Evolutionary conservation across 164 flowering plant genomes (phyloP).

Genomic region (Piper longum): DNA sequence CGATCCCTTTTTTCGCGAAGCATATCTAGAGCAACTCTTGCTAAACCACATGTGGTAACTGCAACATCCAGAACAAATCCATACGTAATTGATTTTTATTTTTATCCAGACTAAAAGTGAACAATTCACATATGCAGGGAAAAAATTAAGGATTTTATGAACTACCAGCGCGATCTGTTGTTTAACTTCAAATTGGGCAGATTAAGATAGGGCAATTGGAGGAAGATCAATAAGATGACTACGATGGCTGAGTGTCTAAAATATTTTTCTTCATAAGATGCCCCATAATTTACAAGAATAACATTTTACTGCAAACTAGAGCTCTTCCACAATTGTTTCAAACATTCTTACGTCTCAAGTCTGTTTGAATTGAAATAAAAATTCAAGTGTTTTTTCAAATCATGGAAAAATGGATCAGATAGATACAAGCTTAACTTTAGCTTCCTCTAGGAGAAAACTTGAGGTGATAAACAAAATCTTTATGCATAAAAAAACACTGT

Average conservation of each 20-base stretch:
- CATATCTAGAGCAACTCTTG: slow-evolving; percentile 59
- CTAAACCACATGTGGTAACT: slow-evolving; percentile 86
- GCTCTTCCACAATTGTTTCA: not conserved
- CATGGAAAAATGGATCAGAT: no score
- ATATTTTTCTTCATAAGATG: not conserved
- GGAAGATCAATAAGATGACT: not conserved
- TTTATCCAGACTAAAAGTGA: not conserved
- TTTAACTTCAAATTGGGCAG: not conserved
- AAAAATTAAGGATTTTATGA: no score
- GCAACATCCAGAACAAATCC: slow-evolving; percentile 14
- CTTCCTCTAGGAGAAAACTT: no score
- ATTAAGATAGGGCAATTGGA: not conserved
- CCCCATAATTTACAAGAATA: no score
- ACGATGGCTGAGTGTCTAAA: not conserved
- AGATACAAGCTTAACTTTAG: no score
- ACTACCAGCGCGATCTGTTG: not conserved
- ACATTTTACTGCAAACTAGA: no score
- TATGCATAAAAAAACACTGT: no score
- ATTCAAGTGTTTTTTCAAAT: no score
- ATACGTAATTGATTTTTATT: not conserved
- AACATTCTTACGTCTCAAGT: not conserved
- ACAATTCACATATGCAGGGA: not conserved
- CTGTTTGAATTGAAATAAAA: not conserved
- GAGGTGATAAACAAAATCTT: no score
- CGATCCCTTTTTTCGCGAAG: slow-evolving; percentile 84